These are phyloP conservation scores for Lasiodiplodia citricola DNA, from an alignment of 2,329 filamentous ascomycete genomes.

Conservation along the genomic window DNA sequence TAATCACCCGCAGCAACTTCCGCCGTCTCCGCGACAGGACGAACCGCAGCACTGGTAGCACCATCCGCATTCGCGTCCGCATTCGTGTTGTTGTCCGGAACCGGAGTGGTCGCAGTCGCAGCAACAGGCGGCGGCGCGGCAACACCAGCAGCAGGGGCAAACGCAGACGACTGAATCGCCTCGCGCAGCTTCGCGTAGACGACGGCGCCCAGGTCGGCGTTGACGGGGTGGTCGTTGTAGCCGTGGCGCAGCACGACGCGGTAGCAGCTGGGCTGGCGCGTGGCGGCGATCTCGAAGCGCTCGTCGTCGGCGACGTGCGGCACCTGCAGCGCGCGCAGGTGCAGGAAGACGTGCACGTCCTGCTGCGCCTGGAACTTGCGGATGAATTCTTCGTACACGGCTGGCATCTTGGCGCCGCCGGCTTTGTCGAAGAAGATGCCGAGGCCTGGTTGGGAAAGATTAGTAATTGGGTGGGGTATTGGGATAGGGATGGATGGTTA, in stretches of 20 bases:
- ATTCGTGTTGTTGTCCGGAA: not conserved
- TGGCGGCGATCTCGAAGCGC: slow-evolving; percentile 52
- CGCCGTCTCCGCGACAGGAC: not conserved
- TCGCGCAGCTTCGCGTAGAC: slow-evolving; percentile 64
- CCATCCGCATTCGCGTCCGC: slow-evolving; percentile 24
- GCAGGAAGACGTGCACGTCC: slow-evolving; percentile 75
- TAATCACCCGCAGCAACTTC: no score
- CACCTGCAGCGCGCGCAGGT: slow-evolving; percentile 67
- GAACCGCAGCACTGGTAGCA: not conserved
- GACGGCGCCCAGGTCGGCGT: slow-evolving; percentile 64
- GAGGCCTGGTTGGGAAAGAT: slow-evolving; percentile 54
- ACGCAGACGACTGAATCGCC: slow-evolving; percentile 29
- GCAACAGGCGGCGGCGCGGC: not conserved
- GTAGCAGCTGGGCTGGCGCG: slow-evolving; percentile 66
- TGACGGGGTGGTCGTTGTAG: slow-evolving; percentile 74
- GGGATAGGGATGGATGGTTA: not conserved
- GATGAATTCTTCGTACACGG: slow-evolving; percentile 74
- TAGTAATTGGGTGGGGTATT: slow-evolving; percentile 29
- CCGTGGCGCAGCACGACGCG: slow-evolving; percentile 73
- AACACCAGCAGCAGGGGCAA: slow-evolving; percentile 14
- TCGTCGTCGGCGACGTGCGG: slow-evolving; percentile 53
- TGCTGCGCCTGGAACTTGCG: slow-evolving; percentile 71
- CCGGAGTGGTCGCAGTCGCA: not conserved
- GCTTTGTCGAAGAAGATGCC: slow-evolving; percentile 82
- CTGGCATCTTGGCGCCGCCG: slow-evolving; percentile 68